Base-by-base conservation (phyloP, 345 rosid genomes). In the Tarenaya hassleriana region DNA sequence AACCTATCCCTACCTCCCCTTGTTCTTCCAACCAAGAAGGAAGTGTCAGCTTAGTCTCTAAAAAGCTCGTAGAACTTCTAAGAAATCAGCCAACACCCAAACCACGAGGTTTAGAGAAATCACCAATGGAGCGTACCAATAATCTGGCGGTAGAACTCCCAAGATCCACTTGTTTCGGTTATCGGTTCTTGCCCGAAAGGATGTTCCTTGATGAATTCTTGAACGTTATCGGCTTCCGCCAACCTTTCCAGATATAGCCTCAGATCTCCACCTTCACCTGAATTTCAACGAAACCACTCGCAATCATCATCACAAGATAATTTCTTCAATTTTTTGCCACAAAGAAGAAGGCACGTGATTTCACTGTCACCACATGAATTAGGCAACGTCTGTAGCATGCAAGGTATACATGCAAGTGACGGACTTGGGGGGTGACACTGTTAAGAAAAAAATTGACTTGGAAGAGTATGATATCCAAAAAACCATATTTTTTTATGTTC, bases 101-200 rank as follows among this genome's bases (percentile, higher is more conserved):
- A 34, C 16, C 14, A 18, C 27, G 29, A 10, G 10, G 16, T 20
- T 15, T 5, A 46, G 27, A 44, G 24, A 21, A 44, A 10, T 16
- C 10, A 17, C 49, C 29, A 15, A 7, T 33, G 41, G 10, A 33
- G 48, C 38, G 19, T 12, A 61, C 35, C 44, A 16, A 76, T 53
- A 21, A 62, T 77, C 39, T 44, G 51, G 11, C 17, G 55, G 69
- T 83, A 92, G 61, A 77, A 92, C 40, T 68, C 77, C 96, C 95
- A 85, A 35, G 57, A 41, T 52, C 64, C 54, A 66, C 73, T 77
- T 29, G 51, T 34, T 72, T 81, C 73, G 0, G 75, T 71, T 16
- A 92, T 75, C 33, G 88, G 77, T 8, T 42, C 63, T 67, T 92
- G 95, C 15, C 96, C 96, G 62, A 83, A 83, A 29, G 90, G 83